These are phyloP conservation scores for Vaccinium corymbosum DNA, from an alignment of 148 eudicot genomes.

Conservation along the genomic window DNA sequence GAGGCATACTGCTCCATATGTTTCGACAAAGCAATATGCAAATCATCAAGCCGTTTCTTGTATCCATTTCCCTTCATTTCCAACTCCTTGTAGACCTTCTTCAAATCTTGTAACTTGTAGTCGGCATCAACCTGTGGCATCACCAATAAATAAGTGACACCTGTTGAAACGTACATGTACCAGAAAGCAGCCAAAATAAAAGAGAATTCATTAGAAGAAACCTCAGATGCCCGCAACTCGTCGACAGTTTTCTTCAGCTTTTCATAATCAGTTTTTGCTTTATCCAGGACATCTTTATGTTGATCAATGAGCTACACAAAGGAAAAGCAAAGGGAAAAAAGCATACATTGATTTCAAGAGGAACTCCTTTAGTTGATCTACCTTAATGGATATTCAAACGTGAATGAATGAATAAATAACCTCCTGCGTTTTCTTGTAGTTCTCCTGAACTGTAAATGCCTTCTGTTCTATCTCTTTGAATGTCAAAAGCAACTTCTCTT, in stretches of 20 bases:
- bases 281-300: slow-evolving; percentile 71
- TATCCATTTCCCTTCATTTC: slow-evolving; percentile 80
- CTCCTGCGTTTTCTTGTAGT: slow-evolving; percentile 70
- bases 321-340: background rate
- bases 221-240: slow-evolving; percentile 92
- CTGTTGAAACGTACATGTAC: background rate
- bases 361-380: background rate
- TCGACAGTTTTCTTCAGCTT: slow-evolving; percentile 68
- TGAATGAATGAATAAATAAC: slow-evolving; percentile 25
- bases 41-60: slow-evolving; percentile 69
- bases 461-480: slow-evolving; percentile 79
- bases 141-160: slow-evolving; percentile 9
- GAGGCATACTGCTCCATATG: slow-evolving; percentile 89
- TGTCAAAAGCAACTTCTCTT: slow-evolving; percentile 43
- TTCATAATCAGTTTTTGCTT: slow-evolving; percentile 80
- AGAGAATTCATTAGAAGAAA: slow-evolving; percentile 13
- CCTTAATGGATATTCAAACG: background rate
- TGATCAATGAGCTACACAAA: slow-evolving; percentile 63
- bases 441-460: slow-evolving; percentile 78
- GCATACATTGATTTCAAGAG: background rate
- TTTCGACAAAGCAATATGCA: slow-evolving; percentile 54
- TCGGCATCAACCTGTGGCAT: slow-evolving; percentile 86
- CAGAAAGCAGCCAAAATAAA: background rate
- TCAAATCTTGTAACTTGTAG: slow-evolving; percentile 85
- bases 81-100: slow-evolving; percentile 72